phyloP scores from a whole-genome alignment of 306 rosid genomes.

The Castanea crenata region DNA sequence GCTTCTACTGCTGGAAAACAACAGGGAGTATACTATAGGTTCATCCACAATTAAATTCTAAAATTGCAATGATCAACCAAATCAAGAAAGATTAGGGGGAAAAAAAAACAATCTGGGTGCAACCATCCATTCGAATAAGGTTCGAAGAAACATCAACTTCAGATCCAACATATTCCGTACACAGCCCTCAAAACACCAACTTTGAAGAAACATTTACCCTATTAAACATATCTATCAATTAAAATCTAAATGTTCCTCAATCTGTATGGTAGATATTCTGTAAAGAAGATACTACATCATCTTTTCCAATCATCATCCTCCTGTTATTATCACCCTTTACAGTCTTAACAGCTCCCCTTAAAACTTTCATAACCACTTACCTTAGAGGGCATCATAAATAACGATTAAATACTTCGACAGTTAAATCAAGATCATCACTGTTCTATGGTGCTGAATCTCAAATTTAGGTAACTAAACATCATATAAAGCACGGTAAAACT shows the following conservation, averaged over 20 bases:
- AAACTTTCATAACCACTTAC: neutral
- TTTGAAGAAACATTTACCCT: neutral
- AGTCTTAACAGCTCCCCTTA: neutral
- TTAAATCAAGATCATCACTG: neutral
- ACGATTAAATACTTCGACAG: neutral
- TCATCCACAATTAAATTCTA: too few species aligned
- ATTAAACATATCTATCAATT: neutral
- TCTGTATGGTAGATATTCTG: neutral
- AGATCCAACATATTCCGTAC: too few species aligned
- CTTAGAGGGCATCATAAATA: neutral
- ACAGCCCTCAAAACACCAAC: too few species aligned
- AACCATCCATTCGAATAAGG: too few species aligned
- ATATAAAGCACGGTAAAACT: neutral
- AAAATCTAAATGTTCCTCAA: neutral
- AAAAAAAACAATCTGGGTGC: too few species aligned
- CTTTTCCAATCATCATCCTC: neutral
- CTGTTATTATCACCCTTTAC: neutral
- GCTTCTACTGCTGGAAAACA: too few species aligned
- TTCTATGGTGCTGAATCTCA: neutral
- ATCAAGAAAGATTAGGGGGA: too few species aligned
- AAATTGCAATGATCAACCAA: too few species aligned
- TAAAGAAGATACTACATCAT: neutral
- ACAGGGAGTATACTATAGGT: too few species aligned
- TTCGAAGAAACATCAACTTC: too few species aligned
- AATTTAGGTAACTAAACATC: neutral